Base-by-base conservation (phyloP, 1,139 yeast species). In the Hansenula anomala region DNA sequence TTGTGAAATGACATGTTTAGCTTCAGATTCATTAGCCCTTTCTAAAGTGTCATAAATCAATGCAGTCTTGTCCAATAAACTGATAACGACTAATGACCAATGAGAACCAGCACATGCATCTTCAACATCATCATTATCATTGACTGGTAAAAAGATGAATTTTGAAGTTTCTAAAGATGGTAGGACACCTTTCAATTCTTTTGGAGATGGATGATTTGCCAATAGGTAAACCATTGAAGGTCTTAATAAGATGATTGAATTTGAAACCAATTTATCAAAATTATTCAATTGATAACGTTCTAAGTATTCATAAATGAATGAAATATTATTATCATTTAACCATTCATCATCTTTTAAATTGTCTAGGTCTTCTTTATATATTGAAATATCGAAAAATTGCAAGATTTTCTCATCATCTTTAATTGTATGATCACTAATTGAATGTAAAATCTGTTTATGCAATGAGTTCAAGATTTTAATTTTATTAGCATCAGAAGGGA, bases 321-420 rank as follows among this genome's bases (percentile, higher is more conserved):
- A 66, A 28, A 85, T 72, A 46, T 80, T 77, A 51, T 80, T 81
- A 52, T 84, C 94, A 51, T 79, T 80, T 25, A 85, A 61, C 94
- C 94, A 84, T 52, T 80, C 83, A 24, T 75, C 84, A 35, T 67
- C 67, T 37, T 57, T 56, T 28, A 70, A 56, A 49, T 67, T 72
- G 39, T 51, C 60, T 16, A 76, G 43, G 49, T 77, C 83, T 31
- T 66, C 67, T 33, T 63, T 59, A 46, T 69, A 71, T 3, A 75
- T 58, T 1, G 75, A 61, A 6, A 69, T 63, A 44, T 69, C 75
- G 35, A 64, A 63, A 44, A 63, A 60, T 33, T 62, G 59, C 3
- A 51, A 30, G 12, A 54, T 41, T 26, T 47, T 52, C 9, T 37
- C 44, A 39, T 55, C 44, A 36, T 44, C 36, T 36, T 41, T 34